Evolutionary conservation across 2,329 filamentous ascomycete species (phyloP).

Genomic region (Sclerotinia borealis): DNA sequence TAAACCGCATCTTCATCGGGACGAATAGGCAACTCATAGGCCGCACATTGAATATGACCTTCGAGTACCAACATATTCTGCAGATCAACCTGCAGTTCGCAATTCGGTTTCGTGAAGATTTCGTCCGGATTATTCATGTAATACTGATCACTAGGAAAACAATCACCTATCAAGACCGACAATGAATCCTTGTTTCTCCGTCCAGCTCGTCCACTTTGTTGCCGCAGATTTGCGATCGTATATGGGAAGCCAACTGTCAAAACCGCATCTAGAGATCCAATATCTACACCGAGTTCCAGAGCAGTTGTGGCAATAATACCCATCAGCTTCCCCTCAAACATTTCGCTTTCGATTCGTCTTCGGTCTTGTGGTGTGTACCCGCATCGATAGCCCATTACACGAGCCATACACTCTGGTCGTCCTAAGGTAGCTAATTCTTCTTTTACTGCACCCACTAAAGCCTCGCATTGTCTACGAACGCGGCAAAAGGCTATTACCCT

Average conservation of each 20-base stretch:
- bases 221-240: conserved; percentile 86
- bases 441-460: conserved; percentile 72
- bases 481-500: conserved; percentile 90
- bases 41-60: conserved; percentile 92
- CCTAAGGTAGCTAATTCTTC: conserved; percentile 69
- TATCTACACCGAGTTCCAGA: conserved; percentile 89
- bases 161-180: conserved; percentile 82
- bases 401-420: conserved; percentile 63
- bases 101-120: conserved; percentile 87
- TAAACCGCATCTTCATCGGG: conserved; percentile 68
- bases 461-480: conserved; percentile 82
- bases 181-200: conserved; percentile 89
- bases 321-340: conserved; percentile 92
- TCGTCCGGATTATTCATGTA: conserved; percentile 97
- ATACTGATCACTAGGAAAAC: conserved; percentile 85
- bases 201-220: conserved; percentile 90
- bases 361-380: conserved; percentile 92
- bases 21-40: conserved; percentile 89
- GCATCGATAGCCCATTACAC: conserved; percentile 93
- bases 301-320: conserved; percentile 93
- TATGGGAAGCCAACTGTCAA: conserved; percentile 93
- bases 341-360: conserved; percentile 81
- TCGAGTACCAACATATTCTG: conserved; percentile 85
- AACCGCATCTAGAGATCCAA: conserved; percentile 88
- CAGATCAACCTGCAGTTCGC: conserved; percentile 84